phyloP scores from a whole-genome alignment of 106 monocot genomes.

The Cymbidium sinense region DNA sequence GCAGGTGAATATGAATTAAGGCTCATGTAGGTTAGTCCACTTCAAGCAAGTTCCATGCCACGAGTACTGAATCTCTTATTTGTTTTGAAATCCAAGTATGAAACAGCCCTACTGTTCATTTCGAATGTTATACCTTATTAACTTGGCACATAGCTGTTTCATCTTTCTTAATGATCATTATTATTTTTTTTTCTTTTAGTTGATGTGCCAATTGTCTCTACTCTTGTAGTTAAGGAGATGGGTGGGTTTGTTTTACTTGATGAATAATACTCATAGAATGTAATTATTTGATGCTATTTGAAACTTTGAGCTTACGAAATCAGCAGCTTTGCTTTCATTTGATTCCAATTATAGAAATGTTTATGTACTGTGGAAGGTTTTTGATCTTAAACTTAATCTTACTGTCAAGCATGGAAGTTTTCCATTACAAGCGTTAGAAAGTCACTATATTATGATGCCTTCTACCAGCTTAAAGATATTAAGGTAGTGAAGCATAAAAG shows the following conservation, averaged over 20 bases:
- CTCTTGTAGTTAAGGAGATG: background rate
- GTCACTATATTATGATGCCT: too few relatives aligned
- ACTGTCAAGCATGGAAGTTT: too few relatives aligned
- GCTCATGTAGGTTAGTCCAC: slow-evolving; percentile 38
- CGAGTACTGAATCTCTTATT: background rate
- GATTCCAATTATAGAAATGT: too few relatives aligned
- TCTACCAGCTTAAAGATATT: too few relatives aligned
- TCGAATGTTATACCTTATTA: background rate
- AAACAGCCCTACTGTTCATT: background rate
- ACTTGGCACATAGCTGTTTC: background rate
- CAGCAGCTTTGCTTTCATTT: too few relatives aligned
- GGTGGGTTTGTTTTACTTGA: background rate
- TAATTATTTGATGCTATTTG: background rate
- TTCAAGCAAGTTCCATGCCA: background rate
- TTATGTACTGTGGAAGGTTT: too few relatives aligned
- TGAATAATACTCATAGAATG: background rate
- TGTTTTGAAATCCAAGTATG: too few relatives aligned
- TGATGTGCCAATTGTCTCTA: background rate
- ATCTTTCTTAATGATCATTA: too few relatives aligned
- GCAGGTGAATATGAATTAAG: slow-evolving; percentile 94
- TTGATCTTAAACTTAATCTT: too few relatives aligned
- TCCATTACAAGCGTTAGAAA: too few relatives aligned
- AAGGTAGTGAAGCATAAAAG: too few relatives aligned
- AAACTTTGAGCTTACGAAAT: background rate
- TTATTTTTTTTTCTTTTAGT: too few relatives aligned